Percentiles rank a stretch among this genome's conserved stretches.
phyloP scores from a whole-genome alignment of 306 rosid species.

The Trifolium pratense region DNA sequence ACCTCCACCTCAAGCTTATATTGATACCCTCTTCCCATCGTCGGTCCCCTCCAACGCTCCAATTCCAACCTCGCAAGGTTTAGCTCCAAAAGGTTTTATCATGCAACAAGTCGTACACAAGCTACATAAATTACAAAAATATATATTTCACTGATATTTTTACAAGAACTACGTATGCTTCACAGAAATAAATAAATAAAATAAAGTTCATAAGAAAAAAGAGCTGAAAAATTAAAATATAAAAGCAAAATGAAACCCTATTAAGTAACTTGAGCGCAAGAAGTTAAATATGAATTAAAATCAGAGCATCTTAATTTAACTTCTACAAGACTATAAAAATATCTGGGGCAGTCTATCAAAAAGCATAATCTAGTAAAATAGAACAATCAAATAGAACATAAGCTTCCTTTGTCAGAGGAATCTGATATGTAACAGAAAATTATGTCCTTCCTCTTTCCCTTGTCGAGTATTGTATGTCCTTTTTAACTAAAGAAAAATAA shows the following conservation, averaged over 20 bases:
- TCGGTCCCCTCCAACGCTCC: too few relatives aligned
- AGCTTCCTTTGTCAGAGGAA: background rate
- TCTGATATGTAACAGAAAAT: background rate
- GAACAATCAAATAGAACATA: too few relatives aligned
- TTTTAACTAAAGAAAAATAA: slow-evolving; percentile 22
- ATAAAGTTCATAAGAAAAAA: background rate
- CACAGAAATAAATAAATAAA: background rate
- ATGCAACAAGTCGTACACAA: background rate
- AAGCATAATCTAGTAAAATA: too few relatives aligned
- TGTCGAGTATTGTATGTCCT: background rate
- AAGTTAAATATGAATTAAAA: background rate
- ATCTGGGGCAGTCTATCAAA: background rate
- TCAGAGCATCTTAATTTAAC: background rate
- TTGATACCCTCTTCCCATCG: too few relatives aligned
- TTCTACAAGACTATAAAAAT: too few relatives aligned
- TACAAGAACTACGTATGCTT: background rate
- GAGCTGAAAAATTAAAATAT: background rate
- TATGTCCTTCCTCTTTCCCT: background rate
- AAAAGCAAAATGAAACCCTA: background rate
- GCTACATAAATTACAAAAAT: too few relatives aligned
- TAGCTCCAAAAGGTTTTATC: background rate
- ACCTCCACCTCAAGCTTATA: too few relatives aligned
- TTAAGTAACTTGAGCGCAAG: too few relatives aligned
- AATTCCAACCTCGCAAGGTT: too few relatives aligned
- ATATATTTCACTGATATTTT: background rate